Base-by-base conservation (phyloP, 2,329 filamentous ascomycete genomes). In the Mycosphaerella arachidis region DNA sequence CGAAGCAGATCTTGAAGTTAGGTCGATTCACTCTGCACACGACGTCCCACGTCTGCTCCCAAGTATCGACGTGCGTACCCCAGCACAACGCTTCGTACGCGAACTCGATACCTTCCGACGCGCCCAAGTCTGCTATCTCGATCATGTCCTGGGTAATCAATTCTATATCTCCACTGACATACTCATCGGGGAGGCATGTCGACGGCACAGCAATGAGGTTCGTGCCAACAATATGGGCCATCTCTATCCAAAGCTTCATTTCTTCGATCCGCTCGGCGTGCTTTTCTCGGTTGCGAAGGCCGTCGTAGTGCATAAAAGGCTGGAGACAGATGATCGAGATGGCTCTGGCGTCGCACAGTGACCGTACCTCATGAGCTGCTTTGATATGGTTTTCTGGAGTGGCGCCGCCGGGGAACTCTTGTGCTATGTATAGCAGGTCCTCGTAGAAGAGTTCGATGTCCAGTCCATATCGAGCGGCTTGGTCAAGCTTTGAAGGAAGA, bases 381-480 rank as follows among this genome's bases (percentile, higher is more conserved):
- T 77, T 69, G 20, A 89, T 67, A 13, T 70, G 69, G 43, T 86
- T 79, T 65, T 79, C 80, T 13, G 74, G 67, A 2, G 73, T 75
- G 29, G 77, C 70, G 33, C 75, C 73, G 46, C 78, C 78, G 2
- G 78, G 70, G 1, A 81, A 71, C 1, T 78, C 73, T 33, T 72
- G 66, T 65, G 87, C 84, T 13, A 88, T 70, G 67, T 86, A 84
- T 60, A 84, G 77, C 3, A 93, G 81, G 71, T 93, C 90, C 71
- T 93, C 89, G 73, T 88, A 86, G 77, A 91, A 92, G 20, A 92
- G 79, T 72, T 93, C 90, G 64, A 93, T 83, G 55, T 87, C 88
- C 70, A 91, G 85, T 20, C 86, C 86, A 66, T 88, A 81, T 57
- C 79, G 77, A 6, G 82, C 78, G 9, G 89, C 89, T 76, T 86